Percentiles rank a stretch among this genome's conserved stretches.
These are phyloP conservation scores for Rubroshorea leprosula DNA, from an alignment of 345 rosid genomes.

Conservation along the genomic window DNA sequence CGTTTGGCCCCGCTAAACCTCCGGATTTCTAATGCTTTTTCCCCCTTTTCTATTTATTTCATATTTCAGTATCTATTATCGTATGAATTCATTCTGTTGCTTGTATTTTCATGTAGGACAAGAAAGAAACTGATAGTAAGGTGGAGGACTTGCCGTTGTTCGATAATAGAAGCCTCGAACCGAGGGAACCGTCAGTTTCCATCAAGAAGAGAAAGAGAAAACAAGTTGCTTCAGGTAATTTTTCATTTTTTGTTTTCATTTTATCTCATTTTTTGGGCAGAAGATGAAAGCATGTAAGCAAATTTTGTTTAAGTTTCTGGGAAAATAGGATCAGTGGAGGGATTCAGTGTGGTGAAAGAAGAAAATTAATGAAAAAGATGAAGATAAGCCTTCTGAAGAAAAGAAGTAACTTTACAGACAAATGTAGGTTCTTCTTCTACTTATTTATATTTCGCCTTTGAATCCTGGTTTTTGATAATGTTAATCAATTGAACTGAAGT, in stretches of 20 bases:
- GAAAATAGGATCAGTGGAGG: conserved; percentile 64
- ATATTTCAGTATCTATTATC: not conserved
- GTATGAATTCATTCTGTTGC: not conserved
- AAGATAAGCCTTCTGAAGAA: too few species aligned
- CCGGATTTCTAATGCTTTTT: not conserved
- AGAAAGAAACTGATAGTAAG: too few species aligned
- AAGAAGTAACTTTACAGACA: conserved; percentile 49
- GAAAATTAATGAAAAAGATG: too few species aligned
- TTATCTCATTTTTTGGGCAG: not conserved
- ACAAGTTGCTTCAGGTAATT: conserved; percentile 39
- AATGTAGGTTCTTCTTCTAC: conserved; percentile 52
- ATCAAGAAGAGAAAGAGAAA: conserved; percentile 57
- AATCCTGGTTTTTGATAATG: too few species aligned
- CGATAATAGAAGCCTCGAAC: conserved; percentile 25
- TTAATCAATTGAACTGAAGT: too few species aligned
- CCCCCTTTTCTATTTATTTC: too few species aligned
- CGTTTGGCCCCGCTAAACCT: not conserved
- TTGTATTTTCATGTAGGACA: too few species aligned
- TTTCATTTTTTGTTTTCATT: not conserved
- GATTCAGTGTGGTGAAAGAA: conserved; percentile 67
- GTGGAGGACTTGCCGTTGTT: too few species aligned
- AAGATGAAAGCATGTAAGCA: not conserved
- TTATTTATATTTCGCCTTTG: too few species aligned
- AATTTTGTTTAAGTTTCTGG: not conserved
- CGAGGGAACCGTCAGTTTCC: conserved; percentile 23